phyloP scores from a whole-genome alignment of 2,329 filamentous ascomycete genomes.

The Sporothrix inflata region DNA sequence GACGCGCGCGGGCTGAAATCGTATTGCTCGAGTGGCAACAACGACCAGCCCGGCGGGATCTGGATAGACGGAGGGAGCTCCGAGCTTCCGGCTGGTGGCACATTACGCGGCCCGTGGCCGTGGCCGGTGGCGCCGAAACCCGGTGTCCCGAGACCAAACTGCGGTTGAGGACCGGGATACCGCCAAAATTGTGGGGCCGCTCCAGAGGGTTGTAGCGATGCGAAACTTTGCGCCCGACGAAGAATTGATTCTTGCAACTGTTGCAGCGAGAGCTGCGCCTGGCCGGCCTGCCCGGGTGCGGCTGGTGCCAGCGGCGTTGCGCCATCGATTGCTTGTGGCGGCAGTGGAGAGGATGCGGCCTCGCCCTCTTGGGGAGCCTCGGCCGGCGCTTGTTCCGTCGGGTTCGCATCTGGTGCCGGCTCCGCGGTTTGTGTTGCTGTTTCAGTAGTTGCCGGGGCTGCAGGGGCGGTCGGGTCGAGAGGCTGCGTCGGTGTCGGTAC shows the following conservation, averaged over 20 bases:
- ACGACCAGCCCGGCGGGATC: conserved; percentile 66
- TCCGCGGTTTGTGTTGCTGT: neutral
- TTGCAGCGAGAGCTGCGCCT: neutral
- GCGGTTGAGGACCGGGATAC: too few relatives aligned
- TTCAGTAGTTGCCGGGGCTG: neutral
- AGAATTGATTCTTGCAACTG: neutral
- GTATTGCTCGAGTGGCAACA: conserved; percentile 63
- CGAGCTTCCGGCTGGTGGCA: conserved; percentile 45
- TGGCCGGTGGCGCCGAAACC: too few relatives aligned
- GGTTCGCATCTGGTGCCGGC: neutral
- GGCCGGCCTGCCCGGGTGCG: conserved; percentile 40
- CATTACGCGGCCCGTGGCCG: too few relatives aligned
- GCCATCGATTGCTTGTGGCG: neutral
- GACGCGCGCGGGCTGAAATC: conserved; percentile 38
- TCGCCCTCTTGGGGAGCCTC: neutral
- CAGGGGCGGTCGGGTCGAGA: neutral
- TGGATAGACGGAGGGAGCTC: conserved; percentile 67
- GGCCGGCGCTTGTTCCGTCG: neutral
- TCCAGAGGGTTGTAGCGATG: neutral
- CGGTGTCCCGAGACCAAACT: too few relatives aligned
- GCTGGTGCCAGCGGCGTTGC: neutral
- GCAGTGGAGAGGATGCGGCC: neutral
- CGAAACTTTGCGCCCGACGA: neutral
- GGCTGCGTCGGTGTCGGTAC: neutral
- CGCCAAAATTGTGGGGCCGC: too few relatives aligned